phyloP scores from a whole-genome alignment of 2,329 filamentous ascomycete species.

The Clonostachys chloroleuca region DNA sequence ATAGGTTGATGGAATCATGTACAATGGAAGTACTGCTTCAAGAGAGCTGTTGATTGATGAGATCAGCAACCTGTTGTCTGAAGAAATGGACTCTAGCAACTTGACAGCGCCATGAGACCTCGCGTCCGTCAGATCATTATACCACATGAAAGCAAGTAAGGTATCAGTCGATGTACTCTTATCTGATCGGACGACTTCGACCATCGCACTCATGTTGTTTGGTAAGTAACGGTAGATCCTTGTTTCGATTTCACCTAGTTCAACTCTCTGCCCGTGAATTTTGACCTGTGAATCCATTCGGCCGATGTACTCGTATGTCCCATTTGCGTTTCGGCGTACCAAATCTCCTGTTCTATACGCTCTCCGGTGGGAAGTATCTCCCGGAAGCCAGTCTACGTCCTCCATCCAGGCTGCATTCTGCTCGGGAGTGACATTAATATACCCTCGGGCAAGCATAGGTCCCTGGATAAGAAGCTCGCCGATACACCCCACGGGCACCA shows the following conservation, averaged over 20 bases:
- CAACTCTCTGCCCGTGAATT: not conserved
- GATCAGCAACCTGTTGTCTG: not conserved
- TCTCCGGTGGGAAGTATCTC: not conserved
- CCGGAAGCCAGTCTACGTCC: not conserved
- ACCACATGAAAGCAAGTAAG: constrained; percentile 6
- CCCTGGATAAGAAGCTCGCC: constrained; percentile 42
- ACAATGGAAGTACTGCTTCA: constrained; percentile 1
- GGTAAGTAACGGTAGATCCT: not conserved
- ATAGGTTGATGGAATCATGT: constrained; percentile 7
- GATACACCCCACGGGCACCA: constrained; percentile 8
- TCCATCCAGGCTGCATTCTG: not conserved
- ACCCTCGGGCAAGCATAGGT: constrained; percentile 42
- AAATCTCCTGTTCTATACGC: not conserved
- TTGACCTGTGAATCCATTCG: constrained; percentile 1
- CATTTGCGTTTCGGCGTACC: not conserved
- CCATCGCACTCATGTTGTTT: constrained; percentile 1
- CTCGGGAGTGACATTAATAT: constrained; percentile 2
- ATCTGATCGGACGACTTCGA: constrained; percentile 4
- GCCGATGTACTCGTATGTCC: not conserved
- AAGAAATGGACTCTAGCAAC: constrained; percentile 1
- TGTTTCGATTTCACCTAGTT: not conserved
- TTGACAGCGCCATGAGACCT: too few relatives aligned
- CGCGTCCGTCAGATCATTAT: too few relatives aligned
- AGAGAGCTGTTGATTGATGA: constrained; percentile 2
- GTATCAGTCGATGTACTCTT: not conserved